These are phyloP conservation scores for Antrodiella citrinella DNA, from an alignment of 768 basidiomycete species.

Conservation along the genomic window DNA sequence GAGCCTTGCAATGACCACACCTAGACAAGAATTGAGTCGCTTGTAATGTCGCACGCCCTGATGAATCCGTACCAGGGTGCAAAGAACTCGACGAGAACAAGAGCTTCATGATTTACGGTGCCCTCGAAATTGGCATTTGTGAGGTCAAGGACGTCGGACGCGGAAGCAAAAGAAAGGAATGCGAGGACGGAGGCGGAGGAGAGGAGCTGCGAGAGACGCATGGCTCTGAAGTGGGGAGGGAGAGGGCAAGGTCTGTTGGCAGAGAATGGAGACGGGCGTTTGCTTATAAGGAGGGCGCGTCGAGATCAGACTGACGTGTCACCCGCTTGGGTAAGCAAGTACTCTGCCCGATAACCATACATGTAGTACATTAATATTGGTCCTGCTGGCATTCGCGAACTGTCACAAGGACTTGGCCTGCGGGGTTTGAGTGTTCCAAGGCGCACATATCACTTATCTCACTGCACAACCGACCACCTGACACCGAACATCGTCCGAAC, in stretches of 20 bases:
- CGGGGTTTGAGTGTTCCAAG: no score
- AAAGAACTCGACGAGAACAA: slow-evolving; percentile 94
- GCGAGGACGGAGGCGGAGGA: slow-evolving; percentile 45
- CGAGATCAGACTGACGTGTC: background rate
- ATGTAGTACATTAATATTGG: no score
- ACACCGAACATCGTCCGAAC: no score
- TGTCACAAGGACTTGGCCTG: no score
- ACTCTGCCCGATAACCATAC: no score
- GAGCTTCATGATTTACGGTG: slow-evolving; percentile 52
- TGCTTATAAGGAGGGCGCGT: background rate
- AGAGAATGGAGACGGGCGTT: background rate
- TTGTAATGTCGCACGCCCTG: background rate
- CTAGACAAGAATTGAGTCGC: background rate
- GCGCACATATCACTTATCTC: no score
- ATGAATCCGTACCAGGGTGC: slow-evolving; percentile 60
- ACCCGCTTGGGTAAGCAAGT: background rate
- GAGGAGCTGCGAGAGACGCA: slow-evolving; percentile 54
- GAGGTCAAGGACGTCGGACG: slow-evolving; percentile 79
- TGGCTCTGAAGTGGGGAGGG: slow-evolving; percentile 25
- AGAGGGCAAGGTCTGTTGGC: slow-evolving; percentile 11
- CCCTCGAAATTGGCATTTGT: slow-evolving; percentile 62
- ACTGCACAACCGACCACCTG: no score
- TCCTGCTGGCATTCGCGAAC: no score
- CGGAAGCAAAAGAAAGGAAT: slow-evolving; percentile 42
- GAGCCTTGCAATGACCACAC: slow-evolving; percentile 92